Evolutionary conservation across 257 asterid species (phyloP).

Genomic region (Solanum pimpinellifolium): DNA sequence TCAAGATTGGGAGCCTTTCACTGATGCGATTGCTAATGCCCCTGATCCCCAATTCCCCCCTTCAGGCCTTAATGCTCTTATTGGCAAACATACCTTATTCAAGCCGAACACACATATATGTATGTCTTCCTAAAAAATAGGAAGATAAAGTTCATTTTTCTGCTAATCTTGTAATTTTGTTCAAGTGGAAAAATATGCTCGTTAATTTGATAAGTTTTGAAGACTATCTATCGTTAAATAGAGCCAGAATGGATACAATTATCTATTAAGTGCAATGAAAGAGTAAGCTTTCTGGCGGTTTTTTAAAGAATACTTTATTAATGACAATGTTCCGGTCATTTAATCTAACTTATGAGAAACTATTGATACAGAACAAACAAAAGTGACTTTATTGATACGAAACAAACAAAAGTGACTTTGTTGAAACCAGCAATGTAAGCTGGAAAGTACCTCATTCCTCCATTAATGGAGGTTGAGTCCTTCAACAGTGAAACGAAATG

Average conservation of each 20-base stretch:
- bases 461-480: no score
- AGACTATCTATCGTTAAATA: background rate
- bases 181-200: background rate
- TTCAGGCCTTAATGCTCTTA: constrained; percentile 31
- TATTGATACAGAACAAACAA: background rate
- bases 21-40: constrained; percentile 63
- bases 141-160: background rate
- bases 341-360: background rate
- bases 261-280: background rate
- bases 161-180: background rate
- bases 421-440: no score
- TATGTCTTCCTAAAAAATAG: background rate
- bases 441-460: no score
- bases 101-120: background rate
- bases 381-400: background rate
- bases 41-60: constrained; percentile 42
- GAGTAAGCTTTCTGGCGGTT: background rate
- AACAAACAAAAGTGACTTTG: background rate
- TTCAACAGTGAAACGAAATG: no score
- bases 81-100: background rate
- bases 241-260: background rate
- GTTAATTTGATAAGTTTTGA: background rate
- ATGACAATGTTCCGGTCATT: background rate
- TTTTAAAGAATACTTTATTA: background rate
- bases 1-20: constrained; percentile 85